Evolutionary conservation across 2,329 filamentous ascomycete species (phyloP), one percentile per base, ranked within the genome.

Genomic region (Aspergillus bombycis): DNA sequence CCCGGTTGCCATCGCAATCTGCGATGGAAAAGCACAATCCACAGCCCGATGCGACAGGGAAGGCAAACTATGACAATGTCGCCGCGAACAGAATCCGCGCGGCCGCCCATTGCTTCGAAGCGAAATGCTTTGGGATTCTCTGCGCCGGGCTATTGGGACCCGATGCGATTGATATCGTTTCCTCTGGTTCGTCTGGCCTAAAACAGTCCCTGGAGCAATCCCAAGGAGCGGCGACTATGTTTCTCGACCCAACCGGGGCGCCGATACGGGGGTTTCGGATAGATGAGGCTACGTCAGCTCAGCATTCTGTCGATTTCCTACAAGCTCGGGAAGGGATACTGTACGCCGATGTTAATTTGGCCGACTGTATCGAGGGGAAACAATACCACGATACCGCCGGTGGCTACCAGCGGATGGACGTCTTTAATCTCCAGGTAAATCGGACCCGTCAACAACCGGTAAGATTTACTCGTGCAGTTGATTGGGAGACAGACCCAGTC

Each of bases 341-440:
- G 9, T 86, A 86, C 67, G 83, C 82, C 0, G 83, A 86, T 62
- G 62, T 87, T 63, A 75, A 86, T 67, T 63, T 86, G 5, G 75
- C 77, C 0, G 76, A 81, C 4, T 85, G 83, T 45, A 73, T 87
- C 0, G 85, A 87, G 65, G 82, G 82, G 0, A 87, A 87, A 66
- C 85, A 86, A 69, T 86, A 83, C 64, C 85, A 86, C 63, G 85
- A 87, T 71, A 78, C 85, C 2, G 83, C 83, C 1, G 85, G 84
- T 0, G 83, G 83, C 0, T 86, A 87, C 71, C 85, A 87, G 70
- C 73, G 85, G 2, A 70, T 84, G 3, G 84, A 87, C 69, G 75
- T 87, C 1, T 87, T 87, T 66, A 76, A 84, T 34, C 58, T 86
- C 10, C 82, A 78, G 36, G 81, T 87, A 0, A 75, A 84, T 64